Evolutionary conservation across 2,329 filamentous ascomycete species (phyloP), one percentile per base, ranked within the genome.

Genomic region (Sporothrix sp.): DNA sequence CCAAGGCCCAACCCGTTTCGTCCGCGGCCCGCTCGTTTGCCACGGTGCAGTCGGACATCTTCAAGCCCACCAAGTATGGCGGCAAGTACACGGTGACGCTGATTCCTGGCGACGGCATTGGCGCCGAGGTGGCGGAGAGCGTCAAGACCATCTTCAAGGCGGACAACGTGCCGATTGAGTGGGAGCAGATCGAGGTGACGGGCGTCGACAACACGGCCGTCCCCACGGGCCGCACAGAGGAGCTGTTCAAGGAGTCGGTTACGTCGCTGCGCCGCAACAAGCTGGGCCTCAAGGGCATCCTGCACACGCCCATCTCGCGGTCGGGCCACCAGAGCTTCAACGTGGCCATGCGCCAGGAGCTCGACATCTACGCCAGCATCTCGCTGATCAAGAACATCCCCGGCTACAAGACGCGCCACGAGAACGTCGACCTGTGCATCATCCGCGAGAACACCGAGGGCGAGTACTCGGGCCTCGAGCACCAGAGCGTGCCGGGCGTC

Each of bases 381-480:
- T 87, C 89, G 65, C 79, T 97, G 60, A 90, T 98, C 79, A 97
- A 97, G 85, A 98, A 98, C 79, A 97, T 98, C 65, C 93, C 93
- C 62, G 93, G 93, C 65, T 96, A 97, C 78, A 74, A 93, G 73
- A 98, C 93, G 58, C 88, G 93, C 68, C 93, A 98, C 80, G 85
- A 95, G 72, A 81, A 93, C 71, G 87, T 98, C 68, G 93, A 98
- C 70, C 82, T 97, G 61, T 95, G 90, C 82, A 96, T 98, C 72
- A 96, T 98, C 73, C 93, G 93, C 74, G 93, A 98, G 79, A 98
- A 98, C 79, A 98, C 93, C 66, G 93, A 98, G 80, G 93, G 93
- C 66, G 93, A 98, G 78, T 98, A 98, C 80, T 96, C 89, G 58
- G 93, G 93, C 56, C 83, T 98, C 56, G 93, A 98, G 80, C 93